Evolutionary conservation across 768 basidiomycete species (phyloP).

Genomic region (Pholiota molesta): DNA sequence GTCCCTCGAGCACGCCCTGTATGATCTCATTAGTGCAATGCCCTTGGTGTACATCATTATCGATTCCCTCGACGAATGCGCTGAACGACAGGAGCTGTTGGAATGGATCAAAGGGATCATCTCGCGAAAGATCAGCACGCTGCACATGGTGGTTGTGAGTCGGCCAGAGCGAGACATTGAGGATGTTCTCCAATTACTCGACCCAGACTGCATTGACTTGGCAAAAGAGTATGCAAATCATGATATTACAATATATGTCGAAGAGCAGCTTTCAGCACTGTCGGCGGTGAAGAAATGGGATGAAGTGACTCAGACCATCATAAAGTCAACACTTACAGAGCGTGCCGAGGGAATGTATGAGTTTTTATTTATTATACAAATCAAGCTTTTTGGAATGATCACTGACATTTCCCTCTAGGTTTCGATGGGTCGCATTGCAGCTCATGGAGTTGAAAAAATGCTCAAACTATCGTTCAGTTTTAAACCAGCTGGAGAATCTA

Average conservation of each 20-base stretch:
- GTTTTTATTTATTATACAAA: background rate
- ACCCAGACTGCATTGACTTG: background rate
- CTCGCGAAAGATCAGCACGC: background rate
- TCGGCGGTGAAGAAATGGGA: background rate
- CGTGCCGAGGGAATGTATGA: background rate
- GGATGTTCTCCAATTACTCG: background rate
- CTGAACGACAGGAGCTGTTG: background rate
- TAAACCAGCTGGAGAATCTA: background rate
- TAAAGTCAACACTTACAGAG: background rate
- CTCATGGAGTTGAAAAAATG: background rate
- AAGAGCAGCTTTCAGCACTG: background rate
- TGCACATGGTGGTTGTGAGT: background rate
- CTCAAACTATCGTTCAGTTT: background rate
- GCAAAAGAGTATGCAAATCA: background rate
- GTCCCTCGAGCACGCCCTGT: too few species aligned
- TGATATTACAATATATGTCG: background rate
- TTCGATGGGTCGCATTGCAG: background rate
- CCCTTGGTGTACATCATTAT: too few species aligned
- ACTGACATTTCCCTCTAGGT: background rate
- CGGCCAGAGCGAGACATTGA: background rate
- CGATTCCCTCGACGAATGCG: background rate
- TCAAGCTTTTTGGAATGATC: background rate
- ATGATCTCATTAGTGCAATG: too few species aligned
- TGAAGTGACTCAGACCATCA: background rate
- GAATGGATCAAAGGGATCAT: background rate